Evolutionary conservation across 805 yeast species (phyloP).

Genomic region (Yarrowia sp.): DNA sequence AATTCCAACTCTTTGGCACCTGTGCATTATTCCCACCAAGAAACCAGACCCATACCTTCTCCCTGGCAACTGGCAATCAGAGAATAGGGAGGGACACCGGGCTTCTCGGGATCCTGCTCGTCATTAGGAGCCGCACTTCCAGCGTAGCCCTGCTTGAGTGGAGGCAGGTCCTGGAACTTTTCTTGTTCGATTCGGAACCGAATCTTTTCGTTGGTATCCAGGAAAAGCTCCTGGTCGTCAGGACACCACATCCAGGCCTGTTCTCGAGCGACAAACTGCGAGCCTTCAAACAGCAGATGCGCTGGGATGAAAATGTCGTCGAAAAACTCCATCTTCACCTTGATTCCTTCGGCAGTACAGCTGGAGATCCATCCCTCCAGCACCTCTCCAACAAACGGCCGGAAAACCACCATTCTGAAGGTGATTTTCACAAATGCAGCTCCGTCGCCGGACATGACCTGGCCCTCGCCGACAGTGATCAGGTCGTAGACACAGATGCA

Average conservation of each 20-base stretch:
- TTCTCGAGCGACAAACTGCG: constrained; percentile 63
- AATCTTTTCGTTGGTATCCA: constrained; percentile 88
- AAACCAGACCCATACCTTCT: constrained; percentile 93
- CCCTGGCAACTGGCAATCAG: constrained; percentile 86
- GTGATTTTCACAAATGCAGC: constrained; percentile 71
- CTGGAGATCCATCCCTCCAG: constrained; percentile 90
- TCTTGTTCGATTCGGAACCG: constrained; percentile 90
- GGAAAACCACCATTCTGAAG: constrained; percentile 76
- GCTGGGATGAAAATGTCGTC: constrained; percentile 90
- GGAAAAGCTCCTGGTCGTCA: constrained; percentile 65
- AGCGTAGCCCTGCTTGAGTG: constrained; percentile 55
- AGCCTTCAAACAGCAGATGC: constrained; percentile 71
- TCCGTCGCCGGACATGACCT: constrained; percentile 92
- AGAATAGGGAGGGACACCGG: constrained; percentile 69
- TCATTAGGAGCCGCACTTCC: constrained; percentile 36
- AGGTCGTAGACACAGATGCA: constrained; percentile 84
- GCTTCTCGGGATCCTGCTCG: constrained; percentile 28
- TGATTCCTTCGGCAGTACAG: constrained; percentile 82
- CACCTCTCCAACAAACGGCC: constrained; percentile 93
- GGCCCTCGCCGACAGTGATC: constrained; percentile 77
- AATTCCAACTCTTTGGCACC: too few species aligned
- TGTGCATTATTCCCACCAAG: constrained; percentile 80
- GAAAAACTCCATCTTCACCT: constrained; percentile 78
- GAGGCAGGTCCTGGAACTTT: constrained; percentile 77
- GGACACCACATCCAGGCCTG: constrained; percentile 93